phyloP scores from a whole-genome alignment of 2,329 filamentous ascomycete genomes.

The Pseudogymnoascus sp. region DNA sequence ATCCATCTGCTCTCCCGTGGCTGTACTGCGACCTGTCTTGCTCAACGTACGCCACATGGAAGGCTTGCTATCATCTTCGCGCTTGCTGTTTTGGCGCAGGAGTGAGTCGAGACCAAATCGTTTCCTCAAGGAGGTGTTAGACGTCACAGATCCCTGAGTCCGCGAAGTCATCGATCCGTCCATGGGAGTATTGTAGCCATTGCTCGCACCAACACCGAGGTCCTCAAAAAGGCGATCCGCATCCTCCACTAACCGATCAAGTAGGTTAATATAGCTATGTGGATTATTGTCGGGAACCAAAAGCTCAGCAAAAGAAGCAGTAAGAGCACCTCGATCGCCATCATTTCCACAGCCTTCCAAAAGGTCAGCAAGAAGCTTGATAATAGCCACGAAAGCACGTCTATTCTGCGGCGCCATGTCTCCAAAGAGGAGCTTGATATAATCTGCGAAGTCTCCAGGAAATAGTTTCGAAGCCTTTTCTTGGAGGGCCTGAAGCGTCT shows the following conservation, averaged over 20 bases:
- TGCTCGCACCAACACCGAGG: slow-evolving; percentile 28
- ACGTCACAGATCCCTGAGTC: slow-evolving; percentile 61
- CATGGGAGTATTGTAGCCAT: slow-evolving; percentile 17
- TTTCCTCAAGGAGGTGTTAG: slow-evolving; percentile 75
- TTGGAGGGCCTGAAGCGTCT: slow-evolving; percentile 69
- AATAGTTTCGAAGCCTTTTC: slow-evolving; percentile 57
- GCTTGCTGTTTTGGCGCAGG: slow-evolving; percentile 72
- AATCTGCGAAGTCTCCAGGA: slow-evolving; percentile 65
- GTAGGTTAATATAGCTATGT: slow-evolving; percentile 76
- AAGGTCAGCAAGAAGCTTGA: slow-evolving; percentile 79
- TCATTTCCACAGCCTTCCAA: slow-evolving; percentile 88
- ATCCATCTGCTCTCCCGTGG: slow-evolving; percentile 46
- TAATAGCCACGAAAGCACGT: slow-evolving; percentile 73
- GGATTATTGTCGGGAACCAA: slow-evolving; percentile 71
- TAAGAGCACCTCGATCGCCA: slow-evolving; percentile 80
- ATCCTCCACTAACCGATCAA: slow-evolving; percentile 85
- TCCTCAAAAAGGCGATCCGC: slow-evolving; percentile 83
- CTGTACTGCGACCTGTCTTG: slow-evolving; percentile 61
- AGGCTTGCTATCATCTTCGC: slow-evolving; percentile 60
- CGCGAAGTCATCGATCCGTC: slow-evolving; percentile 24
- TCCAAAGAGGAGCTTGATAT: slow-evolving; percentile 55
- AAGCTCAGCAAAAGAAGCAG: slow-evolving; percentile 80
- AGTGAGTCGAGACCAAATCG: slow-evolving; percentile 76
- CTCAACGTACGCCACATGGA: slow-evolving; percentile 85
- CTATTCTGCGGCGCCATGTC: slow-evolving; percentile 64